Base-by-base conservation (phyloP, 2,329 filamentous ascomycete genomes). In the Apiospora phragmitis region DNA sequence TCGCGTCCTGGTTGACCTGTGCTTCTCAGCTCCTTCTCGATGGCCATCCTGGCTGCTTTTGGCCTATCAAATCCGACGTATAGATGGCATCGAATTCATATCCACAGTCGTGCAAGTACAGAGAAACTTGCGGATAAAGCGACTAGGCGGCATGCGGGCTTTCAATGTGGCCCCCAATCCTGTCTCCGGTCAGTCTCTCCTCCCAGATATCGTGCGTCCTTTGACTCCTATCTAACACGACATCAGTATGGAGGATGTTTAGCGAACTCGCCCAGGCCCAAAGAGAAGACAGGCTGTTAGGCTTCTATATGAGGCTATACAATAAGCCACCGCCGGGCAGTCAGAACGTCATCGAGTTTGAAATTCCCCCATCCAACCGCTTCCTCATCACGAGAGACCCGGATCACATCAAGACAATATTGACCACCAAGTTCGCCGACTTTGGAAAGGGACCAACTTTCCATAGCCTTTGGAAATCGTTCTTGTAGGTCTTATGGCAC, bases 351-450 rank as follows among this genome's bases (percentile, higher is more conserved):
- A 74, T 82, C 69, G 82, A 84, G 74, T 72, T 83, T n/a, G 75
- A 80, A 16, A 72, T 83, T 77, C 79, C 43, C 8, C 71, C 71
- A 29, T 71, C 77, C 35, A 43, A 29, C 43, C 77, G 82, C 59
- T 80, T 85, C 70, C 76, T 89, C 69, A 76, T 84, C 65, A 89
- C 87, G 0, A 77, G 80, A 32, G 88, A 91, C 43, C 86, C 87
- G 0, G 85, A 86, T 69, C 90, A 91, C 69, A 78, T 91, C 70
- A 89, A 90, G 75, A 83, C 88, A 0, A 77, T 90, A 8, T 80
- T 91, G 16, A 86, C 88, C 0, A 84, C 84, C 35, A 84, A 88
- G 68, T 90, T 90, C 77, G 80, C 85, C 70, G 85, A 89, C 71
- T 91, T 86, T 71, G 83, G 82, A 26, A 82, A 89, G 68, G 83